These are phyloP conservation scores for Fusarium protoensiforme DNA, from an alignment of 2,329 filamentous ascomycete genomes.

Conservation along the genomic window DNA sequence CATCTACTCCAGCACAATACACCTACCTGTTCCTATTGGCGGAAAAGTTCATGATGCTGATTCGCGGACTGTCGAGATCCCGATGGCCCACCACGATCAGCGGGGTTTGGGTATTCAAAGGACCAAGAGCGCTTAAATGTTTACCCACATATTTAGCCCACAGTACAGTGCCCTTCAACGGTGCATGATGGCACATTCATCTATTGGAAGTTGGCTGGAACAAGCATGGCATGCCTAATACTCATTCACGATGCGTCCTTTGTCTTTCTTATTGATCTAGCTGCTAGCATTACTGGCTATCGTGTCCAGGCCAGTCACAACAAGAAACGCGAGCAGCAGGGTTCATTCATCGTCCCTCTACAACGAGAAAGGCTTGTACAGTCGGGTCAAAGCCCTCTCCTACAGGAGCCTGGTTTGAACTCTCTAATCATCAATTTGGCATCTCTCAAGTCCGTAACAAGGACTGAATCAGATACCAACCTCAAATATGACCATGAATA, in stretches of 20 bases:
- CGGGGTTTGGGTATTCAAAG: not conserved
- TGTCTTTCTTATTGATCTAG: constrained; percentile 11
- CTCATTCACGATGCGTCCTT: constrained; percentile 5
- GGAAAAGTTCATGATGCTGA: not conserved
- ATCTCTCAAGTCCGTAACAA: not conserved
- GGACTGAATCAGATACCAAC: not conserved
- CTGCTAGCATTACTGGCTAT: constrained; percentile 20
- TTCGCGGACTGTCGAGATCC: not conserved
- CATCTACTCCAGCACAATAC: too few species aligned
- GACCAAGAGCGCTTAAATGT: constrained; percentile 13
- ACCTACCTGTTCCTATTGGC: not conserved
- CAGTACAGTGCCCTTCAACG: too few species aligned
- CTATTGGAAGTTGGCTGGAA: not conserved
- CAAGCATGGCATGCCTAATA: constrained; percentile 12
- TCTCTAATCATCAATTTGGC: not conserved
- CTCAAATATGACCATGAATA: constrained; percentile 18
- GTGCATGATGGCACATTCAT: not conserved
- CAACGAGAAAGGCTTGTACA: not conserved
- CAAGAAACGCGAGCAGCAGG: not conserved
- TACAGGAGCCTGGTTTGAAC: not conserved
- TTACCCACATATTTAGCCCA: constrained; percentile 21
- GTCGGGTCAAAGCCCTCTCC: not conserved
- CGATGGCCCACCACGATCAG: not conserved
- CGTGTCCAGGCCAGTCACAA: not conserved
- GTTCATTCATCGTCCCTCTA: not conserved